Conservation (phyloP, 2,329 filamentous ascomycete genomes). For the Alternaria sp. region DNA sequence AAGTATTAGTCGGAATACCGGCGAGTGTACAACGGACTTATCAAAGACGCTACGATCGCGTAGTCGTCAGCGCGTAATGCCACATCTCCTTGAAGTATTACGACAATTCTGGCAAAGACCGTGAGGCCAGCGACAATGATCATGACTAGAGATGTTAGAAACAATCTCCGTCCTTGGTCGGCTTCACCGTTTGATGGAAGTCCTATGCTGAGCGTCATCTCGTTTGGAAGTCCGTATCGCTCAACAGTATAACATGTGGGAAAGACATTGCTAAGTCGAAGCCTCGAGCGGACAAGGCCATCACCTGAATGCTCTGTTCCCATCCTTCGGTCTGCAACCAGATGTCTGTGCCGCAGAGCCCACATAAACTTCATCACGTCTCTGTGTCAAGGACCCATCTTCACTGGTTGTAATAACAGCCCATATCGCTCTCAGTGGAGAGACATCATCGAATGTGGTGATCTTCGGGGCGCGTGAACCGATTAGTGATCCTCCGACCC, state of each 20-base stretch:
- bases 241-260: background rate
- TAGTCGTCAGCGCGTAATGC: background rate
- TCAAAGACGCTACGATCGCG: background rate
- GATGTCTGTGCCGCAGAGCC: background rate
- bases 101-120: background rate
- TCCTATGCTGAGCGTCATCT: background rate
- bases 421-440: background rate
- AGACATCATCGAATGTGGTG: conserved; percentile 1
- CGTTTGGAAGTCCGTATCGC: background rate
- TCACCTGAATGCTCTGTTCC: background rate
- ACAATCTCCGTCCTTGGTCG: background rate
- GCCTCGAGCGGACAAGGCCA: background rate
- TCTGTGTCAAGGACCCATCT: background rate
- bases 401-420: background rate
- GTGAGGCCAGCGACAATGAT: background rate
- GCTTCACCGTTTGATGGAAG: background rate
- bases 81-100: background rate
- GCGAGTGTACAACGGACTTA: background rate
- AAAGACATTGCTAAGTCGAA: background rate
- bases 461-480: conserved; percentile 5
- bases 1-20: background rate
- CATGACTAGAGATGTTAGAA: background rate
- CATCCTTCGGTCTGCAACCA: background rate
- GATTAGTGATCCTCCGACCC: background rate
- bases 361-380: background rate